Conservation (phyloP, 495 filamentous ascomycete genomes). For the Penicillium psychrofluorescens region DNA sequence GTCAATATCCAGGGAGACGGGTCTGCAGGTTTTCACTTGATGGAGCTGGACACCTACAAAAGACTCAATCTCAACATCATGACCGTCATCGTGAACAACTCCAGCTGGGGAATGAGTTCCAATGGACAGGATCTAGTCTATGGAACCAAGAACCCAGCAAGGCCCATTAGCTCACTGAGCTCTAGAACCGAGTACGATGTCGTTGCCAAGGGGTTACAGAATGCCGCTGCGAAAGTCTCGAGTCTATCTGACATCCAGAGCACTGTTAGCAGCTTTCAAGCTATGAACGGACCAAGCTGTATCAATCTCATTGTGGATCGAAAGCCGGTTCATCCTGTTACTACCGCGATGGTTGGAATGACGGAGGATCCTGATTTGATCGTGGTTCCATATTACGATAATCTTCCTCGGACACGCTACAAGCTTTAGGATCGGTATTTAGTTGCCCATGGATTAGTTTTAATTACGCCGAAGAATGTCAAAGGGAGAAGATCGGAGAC, state of each 20-base stretch:
- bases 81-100: conserved; percentile 22
- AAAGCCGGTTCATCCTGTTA: conserved; percentile 22
- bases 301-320: conserved; percentile 18
- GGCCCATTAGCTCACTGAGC: conserved; percentile 15
- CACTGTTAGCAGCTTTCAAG: conserved; percentile 8
- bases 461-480: too few species aligned
- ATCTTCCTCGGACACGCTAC: conserved; percentile 17
- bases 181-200: conserved; percentile 16
- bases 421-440: conserved; percentile 1
- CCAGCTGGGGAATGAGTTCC: conserved; percentile 21
- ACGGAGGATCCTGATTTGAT: conserved; percentile 14
- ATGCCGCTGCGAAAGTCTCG: conserved; percentile 6
- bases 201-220: conserved; percentile 18
- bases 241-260: conserved; percentile 5
- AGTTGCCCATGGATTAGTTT: too few species aligned
- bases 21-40: conserved; percentile 20
- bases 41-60: conserved; percentile 24
- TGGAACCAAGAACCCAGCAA: conserved; percentile 6
- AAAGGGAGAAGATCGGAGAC: too few species aligned
- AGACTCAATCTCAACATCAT: conserved; percentile 16
- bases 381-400: conserved; percentile 23
- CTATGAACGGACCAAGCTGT: conserved; percentile 10
- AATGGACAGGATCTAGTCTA: conserved; percentile 23
- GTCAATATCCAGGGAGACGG: conserved; percentile 21
- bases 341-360: conserved; percentile 17